Evolutionary conservation across 441 rosid species (phyloP).

Genomic region (Aleurites moluccanus): DNA sequence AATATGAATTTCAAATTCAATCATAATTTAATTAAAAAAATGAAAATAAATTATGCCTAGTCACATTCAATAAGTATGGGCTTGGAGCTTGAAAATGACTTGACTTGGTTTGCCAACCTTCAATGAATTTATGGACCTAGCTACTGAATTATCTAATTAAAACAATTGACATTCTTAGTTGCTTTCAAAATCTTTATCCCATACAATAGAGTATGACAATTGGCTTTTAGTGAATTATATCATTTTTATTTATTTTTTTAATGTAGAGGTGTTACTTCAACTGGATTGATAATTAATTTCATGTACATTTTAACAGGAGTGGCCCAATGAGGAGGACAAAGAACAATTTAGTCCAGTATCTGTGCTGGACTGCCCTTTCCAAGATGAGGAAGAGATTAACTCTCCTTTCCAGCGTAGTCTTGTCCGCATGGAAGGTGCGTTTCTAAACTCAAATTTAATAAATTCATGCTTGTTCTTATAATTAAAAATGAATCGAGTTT

Average conservation of each 20-base stretch:
- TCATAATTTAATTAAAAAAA: no score
- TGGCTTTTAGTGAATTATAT: neutral
- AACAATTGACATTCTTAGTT: neutral
- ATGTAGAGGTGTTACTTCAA: neutral
- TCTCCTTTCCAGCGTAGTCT: constrained; percentile 37
- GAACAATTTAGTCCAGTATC: constrained; percentile 78
- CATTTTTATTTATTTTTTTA: no score
- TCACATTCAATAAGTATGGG: neutral
- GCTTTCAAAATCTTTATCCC: constrained; percentile 9
- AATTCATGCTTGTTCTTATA: neutral
- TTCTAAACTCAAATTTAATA: neutral
- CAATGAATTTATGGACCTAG: neutral
- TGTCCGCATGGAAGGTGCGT: constrained; percentile 33
- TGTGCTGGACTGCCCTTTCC: constrained; percentile 64
- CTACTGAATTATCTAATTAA: neutral
- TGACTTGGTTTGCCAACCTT: neutral
- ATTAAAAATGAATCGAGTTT: no score
- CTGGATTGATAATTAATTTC: neutral
- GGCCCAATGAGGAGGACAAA: constrained; percentile 47
- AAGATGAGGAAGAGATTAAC: constrained; percentile 49
- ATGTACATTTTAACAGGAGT: constrained; percentile 35
- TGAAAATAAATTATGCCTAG: no score
- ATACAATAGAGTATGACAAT: neutral
- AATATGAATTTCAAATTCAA: no score
- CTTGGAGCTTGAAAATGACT: constrained; percentile 7